Evolutionary conservation across 805 yeast species (phyloP), one percentile per base, ranked within the genome.

Genomic region (Metschnikowia corniflorae): DNA sequence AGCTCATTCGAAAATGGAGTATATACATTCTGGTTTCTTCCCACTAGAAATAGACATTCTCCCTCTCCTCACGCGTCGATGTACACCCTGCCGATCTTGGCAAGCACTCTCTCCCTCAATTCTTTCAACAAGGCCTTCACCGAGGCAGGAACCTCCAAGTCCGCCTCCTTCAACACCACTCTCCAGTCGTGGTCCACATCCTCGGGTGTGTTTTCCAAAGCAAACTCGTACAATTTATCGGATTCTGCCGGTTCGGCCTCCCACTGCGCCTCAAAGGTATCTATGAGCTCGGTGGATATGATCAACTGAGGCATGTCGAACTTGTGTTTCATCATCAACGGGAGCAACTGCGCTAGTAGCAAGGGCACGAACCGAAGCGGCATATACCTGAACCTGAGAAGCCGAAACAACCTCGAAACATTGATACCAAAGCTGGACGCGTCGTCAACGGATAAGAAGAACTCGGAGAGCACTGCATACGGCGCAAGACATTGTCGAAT

Each of bases 401-500:
- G 51, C 47, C 77, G 80, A 30, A 65, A 65, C 51, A 80, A 70
- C 15, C 61, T 61, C 17, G 82, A 53, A 10, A 78, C 54, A 26
- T 61, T 57, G 10, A 49, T 46, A 18, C 39, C 29, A 13, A 41
- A 36, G 12, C 17, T 24, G 3, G 29, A 36, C 7, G 35, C 26
- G 19, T 39, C 43, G 8, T 5, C 40, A 32, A 36, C 55, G 47
- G 7, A 63, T 33, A 60, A 58, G 53, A 71, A 71, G 48, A 74
- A 78, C 42, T 71, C 71, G 40, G 67, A 65, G 16, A 84, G 61
- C 0, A 81, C 75, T 2, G 82, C 87, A 53, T 82, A 79, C 30
- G 93, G 93, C 5, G 91, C 63, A 33, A 84, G 55, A 17, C 83
- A 73, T 55, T 83, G 89, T 46, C 79, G 73, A 50, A 84, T 68